phyloP scores from a whole-genome alignment of 306 rosid genomes.

The Quercus cerris region DNA sequence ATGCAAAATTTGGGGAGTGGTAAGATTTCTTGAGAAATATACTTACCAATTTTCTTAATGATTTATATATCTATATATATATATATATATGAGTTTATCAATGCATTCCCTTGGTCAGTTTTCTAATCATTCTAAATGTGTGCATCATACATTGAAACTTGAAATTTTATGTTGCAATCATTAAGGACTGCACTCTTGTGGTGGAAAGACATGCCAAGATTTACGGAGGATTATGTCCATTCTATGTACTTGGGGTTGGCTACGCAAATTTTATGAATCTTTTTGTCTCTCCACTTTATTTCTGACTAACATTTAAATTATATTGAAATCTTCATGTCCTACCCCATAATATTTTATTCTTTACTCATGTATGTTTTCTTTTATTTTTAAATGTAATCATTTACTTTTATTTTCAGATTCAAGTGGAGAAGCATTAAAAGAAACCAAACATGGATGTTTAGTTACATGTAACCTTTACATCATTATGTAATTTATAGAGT shows the following conservation, averaged over 20 bases:
- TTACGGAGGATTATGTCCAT: no score
- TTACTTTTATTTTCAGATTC: no score
- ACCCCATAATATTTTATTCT: background rate
- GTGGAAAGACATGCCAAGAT: background rate
- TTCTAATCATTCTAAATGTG: slow-evolving; percentile 12
- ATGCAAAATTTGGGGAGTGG: slow-evolving; percentile 16
- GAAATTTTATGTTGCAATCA: slow-evolving; percentile 13
- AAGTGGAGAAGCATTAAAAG: no score
- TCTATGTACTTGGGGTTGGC: background rate
- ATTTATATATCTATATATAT: slow-evolving; percentile 1
- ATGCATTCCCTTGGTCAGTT: background rate
- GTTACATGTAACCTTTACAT: background rate
- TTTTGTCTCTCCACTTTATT: background rate
- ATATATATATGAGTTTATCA: no score
- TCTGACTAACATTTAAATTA: background rate
- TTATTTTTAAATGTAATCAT: background rate
- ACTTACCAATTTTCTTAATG: slow-evolving; percentile 13
- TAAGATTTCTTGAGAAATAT: slow-evolving; percentile 14
- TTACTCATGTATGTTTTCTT: background rate
- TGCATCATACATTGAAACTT: slow-evolving; percentile 3
- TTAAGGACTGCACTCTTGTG: background rate
- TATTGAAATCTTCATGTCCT: background rate
- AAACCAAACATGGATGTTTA: background rate
- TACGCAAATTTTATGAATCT: background rate
- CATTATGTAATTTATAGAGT: background rate